A percentile compares a stretch with the other conserved stretches of the same genome.
phyloP scores from a whole-genome alignment of 1,139 yeast genomes.

The Kodamaea ohmeri region DNA sequence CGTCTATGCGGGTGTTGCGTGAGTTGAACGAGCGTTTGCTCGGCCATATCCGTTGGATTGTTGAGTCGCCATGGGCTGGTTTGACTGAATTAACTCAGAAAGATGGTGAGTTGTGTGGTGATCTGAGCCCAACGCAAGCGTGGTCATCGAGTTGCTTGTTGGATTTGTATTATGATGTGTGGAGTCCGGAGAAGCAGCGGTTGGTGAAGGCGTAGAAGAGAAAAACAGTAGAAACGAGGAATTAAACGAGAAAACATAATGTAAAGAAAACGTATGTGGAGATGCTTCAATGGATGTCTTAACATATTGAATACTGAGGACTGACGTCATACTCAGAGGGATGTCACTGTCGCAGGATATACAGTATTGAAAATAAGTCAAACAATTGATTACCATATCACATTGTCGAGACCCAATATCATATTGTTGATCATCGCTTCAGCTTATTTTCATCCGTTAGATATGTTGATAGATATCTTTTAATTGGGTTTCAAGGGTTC shows the following conservation, averaged over 20 bases:
- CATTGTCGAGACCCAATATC: too few species aligned
- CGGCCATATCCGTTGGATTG: constrained; percentile 68
- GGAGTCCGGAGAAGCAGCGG: constrained; percentile 21
- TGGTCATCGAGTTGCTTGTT: constrained; percentile 89
- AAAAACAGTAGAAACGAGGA: background rate
- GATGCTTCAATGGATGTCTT: too few species aligned
- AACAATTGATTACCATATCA: too few species aligned
- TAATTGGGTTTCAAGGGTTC: too few species aligned
- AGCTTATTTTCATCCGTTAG: too few species aligned
- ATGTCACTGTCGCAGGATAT: too few species aligned
- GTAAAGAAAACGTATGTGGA: too few species aligned
- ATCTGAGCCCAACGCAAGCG: constrained; percentile 94
- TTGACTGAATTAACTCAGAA: constrained; percentile 88
- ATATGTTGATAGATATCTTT: too few species aligned
- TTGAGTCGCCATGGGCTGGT: constrained; percentile 85
- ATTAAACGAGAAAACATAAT: background rate
- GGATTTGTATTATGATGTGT: constrained; percentile 71
- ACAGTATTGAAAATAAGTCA: too few species aligned
- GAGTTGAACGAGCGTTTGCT: constrained; percentile 54
- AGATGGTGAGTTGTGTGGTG: constrained; percentile 75
- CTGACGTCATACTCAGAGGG: too few species aligned
- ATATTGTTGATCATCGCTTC: too few species aligned
- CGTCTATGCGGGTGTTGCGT: constrained; percentile 23
- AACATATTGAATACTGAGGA: too few species aligned
- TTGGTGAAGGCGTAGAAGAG: background rate